Conservation (phyloP, 192 early-diverging fungal genomes). For the Umbelopsis sp. region DNA sequence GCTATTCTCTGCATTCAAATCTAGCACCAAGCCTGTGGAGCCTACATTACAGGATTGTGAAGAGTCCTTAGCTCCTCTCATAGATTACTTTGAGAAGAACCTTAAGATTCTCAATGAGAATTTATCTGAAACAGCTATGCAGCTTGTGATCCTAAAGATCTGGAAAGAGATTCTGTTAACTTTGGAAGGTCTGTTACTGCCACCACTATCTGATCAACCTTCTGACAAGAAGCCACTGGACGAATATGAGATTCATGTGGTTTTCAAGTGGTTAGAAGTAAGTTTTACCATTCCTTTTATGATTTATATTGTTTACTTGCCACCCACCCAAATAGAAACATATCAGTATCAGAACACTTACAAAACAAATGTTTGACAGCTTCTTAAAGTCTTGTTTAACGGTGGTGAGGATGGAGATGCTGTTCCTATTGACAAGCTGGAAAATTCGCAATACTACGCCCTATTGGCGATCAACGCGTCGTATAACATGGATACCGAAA, state of each 20-base stretch:
- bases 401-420: slow-evolving; percentile 72
- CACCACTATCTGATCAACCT: slow-evolving; percentile 62
- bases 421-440: slow-evolving; percentile 59
- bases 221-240: slow-evolving; percentile 65
- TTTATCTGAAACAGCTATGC: slow-evolving; percentile 65
- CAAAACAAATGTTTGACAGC: slow-evolving; percentile 31
- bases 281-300: not conserved
- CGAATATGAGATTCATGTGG: slow-evolving; percentile 63
- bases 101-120: slow-evolving; percentile 65
- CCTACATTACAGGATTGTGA: slow-evolving; percentile 57
- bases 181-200: slow-evolving; percentile 71
- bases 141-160: slow-evolving; percentile 63
- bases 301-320: too few species aligned
- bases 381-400: slow-evolving; percentile 73
- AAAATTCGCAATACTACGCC: slow-evolving; percentile 66
- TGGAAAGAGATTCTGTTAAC: slow-evolving; percentile 73
- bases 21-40: slow-evolving; percentile 35
- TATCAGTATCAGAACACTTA: not conserved
- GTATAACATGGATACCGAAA: slow-evolving; percentile 68
- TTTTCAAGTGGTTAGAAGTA: slow-evolving; percentile 72
- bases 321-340: too few species aligned
- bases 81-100: slow-evolving; percentile 79
- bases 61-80: slow-evolving; percentile 64
- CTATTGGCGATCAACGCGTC: slow-evolving; percentile 62
- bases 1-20: slow-evolving; percentile 37